Percentiles rank a stretch among this genome's conserved stretches.
These are phyloP conservation scores for Colletotrichum agaves DNA, from an alignment of 2,329 filamentous ascomycete genomes.

Conservation along the genomic window DNA sequence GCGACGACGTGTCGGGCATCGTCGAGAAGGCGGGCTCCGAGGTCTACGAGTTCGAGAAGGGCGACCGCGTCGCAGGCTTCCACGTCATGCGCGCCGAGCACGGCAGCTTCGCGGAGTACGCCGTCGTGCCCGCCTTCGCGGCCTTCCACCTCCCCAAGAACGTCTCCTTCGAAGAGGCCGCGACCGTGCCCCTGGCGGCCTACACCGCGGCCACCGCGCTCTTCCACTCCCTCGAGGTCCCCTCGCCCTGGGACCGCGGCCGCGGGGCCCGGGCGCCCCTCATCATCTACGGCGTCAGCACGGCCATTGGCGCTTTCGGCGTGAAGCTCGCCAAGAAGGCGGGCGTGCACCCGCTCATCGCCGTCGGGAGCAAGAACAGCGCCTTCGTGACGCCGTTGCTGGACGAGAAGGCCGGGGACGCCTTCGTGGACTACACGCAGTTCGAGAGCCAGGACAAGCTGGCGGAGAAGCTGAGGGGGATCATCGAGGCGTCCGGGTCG, in stretches of 20 bases:
- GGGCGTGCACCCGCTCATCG: slow-evolving; percentile 68
- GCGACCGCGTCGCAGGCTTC: slow-evolving; percentile 60
- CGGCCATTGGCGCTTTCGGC: slow-evolving; percentile 65
- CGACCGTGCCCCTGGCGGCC: slow-evolving; percentile 65
- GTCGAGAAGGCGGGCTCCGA: slow-evolving; percentile 39
- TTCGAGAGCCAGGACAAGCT: slow-evolving; percentile 34
- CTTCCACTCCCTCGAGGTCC: slow-evolving; percentile 58
- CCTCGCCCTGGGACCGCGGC: slow-evolving; percentile 55
- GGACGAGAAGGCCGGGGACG: slow-evolving; percentile 31
- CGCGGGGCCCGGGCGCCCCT: slow-evolving; percentile 33
- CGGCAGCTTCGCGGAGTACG: slow-evolving; percentile 71
- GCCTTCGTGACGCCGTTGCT: slow-evolving; percentile 31
- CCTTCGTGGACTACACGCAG: slow-evolving; percentile 38
- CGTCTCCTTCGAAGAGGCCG: slow-evolving; percentile 65
- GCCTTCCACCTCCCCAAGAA: slow-evolving; percentile 65
- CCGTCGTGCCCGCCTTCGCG: slow-evolving; percentile 63
- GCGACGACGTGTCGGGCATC: slow-evolving; percentile 43
- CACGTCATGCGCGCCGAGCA: slow-evolving; percentile 61
- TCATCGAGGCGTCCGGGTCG: slow-evolving; percentile 23
- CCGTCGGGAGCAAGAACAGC: slow-evolving; percentile 60
- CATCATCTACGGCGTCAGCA: slow-evolving; percentile 61
- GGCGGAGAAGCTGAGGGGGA: slow-evolving; percentile 33
- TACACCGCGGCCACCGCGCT: slow-evolving; percentile 65
- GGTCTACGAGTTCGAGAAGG: slow-evolving; percentile 41
- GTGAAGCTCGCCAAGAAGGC: slow-evolving; percentile 62